A percentile compares a stretch with the other conserved stretches of the same genome.
These are phyloP conservation scores for Leccinellum albellum DNA, from an alignment of 768 basidiomycete genomes.

Conservation along the genomic window DNA sequence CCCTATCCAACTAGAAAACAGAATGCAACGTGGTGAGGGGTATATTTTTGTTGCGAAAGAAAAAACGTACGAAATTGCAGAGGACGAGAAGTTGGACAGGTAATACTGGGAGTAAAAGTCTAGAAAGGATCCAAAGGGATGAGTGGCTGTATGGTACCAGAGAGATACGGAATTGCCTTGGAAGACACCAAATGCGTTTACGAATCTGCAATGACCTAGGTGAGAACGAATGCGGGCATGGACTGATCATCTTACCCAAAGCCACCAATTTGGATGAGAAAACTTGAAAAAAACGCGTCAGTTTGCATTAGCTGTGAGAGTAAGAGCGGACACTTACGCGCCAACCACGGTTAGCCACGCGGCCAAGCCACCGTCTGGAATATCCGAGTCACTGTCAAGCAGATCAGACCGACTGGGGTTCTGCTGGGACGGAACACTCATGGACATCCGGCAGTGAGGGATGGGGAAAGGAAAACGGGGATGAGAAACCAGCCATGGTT, in stretches of 20 bases:
- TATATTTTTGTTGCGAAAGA: not conserved
- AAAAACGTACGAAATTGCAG: slow-evolving; percentile 33
- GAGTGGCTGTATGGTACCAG: not conserved
- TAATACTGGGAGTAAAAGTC: slow-evolving; percentile 39
- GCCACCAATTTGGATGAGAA: slow-evolving; percentile 37
- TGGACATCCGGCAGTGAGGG: not conserved
- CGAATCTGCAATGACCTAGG: slow-evolving; percentile 21
- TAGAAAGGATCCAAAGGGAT: slow-evolving; percentile 16
- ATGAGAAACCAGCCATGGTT: not conserved
- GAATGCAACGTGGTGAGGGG: not conserved
- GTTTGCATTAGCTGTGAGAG: not conserved
- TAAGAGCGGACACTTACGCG: slow-evolving; percentile 15
- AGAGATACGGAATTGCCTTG: slow-evolving; percentile 26
- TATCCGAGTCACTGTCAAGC: not conserved
- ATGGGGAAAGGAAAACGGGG: not conserved
- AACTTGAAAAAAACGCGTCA: slow-evolving; percentile 19
- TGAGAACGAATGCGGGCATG: not conserved
- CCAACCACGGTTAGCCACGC: slow-evolving; percentile 25
- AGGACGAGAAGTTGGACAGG: slow-evolving; percentile 33
- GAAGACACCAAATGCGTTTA: slow-evolving; percentile 39
- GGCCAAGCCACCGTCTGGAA: slow-evolving; percentile 25
- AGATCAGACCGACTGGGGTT: not conserved
- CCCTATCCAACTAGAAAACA: slow-evolving; percentile 40
- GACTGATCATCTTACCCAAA: slow-evolving; percentile 27
- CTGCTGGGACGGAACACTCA: slow-evolving; percentile 2